Base-by-base conservation (phyloP, 2,329 filamentous ascomycete species). In the Fusarium lateritium region DNA sequence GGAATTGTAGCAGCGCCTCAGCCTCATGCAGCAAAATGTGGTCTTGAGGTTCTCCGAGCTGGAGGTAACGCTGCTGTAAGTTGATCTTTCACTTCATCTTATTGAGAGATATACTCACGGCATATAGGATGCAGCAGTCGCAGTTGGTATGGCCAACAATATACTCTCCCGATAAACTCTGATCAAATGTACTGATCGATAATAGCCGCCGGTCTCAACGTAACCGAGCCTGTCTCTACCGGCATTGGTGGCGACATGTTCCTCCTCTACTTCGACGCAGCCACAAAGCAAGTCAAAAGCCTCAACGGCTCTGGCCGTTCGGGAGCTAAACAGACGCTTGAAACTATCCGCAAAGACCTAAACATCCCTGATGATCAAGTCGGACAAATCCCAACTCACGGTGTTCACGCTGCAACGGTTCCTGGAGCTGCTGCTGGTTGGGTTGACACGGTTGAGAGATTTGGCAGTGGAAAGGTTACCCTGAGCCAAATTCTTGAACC, bases 211-310 rank as follows among this genome's bases (percentile, higher is more conserved):
- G 94, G 90, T 7, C 85, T 99, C 58, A 98, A 98, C 80, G 88
- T 98, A 76, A 97, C 95, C 1, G 96, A 99, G 77, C 96, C 96
- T 9, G 90, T 90, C 62, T 96, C 92, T 7, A 98, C 96, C 1
- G 96, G 96, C 40, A 98, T 99, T 63, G 96, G 96, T 59, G 96
- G 96, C 67, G 96, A 99, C 81, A 94, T 97, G 90, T 99, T 98
- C 82, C 94, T 94, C 79, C 88, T 98, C 36, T 98, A 89, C 84
- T 98, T 95, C 83, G 88, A 97, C 77, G 93, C 94, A 42, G 88
- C 91, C 72, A 93, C 91, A 0, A 92, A 92, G 76, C 92, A 92
- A 67, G 91, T 98, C 10, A 91, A 90, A 56, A 93, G 94, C 11
- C 83, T 98, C 79, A 99, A 99, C 79, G 96, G 94, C 21, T 98